A percentile compares a stretch with the other conserved stretches of the same genome.
These are phyloP conservation scores for Daldinia vernicosa DNA, from an alignment of 495 filamentous ascomycete species.

Conservation along the genomic window DNA sequence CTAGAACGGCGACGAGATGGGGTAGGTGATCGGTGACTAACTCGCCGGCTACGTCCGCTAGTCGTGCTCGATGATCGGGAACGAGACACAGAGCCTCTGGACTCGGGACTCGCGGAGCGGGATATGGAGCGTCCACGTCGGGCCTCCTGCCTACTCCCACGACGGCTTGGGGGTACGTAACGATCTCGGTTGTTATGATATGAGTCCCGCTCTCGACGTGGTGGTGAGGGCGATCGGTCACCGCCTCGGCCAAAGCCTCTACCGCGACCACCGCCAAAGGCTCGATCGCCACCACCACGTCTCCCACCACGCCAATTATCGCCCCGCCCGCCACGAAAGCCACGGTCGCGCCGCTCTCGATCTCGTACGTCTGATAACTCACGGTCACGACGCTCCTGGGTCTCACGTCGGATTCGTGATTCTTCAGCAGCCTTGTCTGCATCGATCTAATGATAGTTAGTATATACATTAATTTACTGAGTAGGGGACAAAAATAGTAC, in stretches of 20 bases:
- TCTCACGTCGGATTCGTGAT: slow-evolving; percentile 69
- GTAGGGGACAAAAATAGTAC: slow-evolving; percentile 53
- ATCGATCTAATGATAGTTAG: slow-evolving; percentile 67
- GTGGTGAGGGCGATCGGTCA: slow-evolving; percentile 70
- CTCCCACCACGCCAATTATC: slow-evolving; percentile 57
- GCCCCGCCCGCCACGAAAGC: slow-evolving; percentile 66
- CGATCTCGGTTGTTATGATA: slow-evolving; percentile 57
- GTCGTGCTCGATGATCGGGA: slow-evolving; percentile 49
- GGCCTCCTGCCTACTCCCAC: slow-evolving; percentile 47
- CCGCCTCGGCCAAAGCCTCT: slow-evolving; percentile 56
- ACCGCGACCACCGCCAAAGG: slow-evolving; percentile 55
- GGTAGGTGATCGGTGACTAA: slow-evolving; percentile 49
- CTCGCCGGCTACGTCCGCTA: slow-evolving; percentile 46
- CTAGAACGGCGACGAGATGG: slow-evolving; percentile 49
- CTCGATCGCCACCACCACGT: slow-evolving; percentile 58
- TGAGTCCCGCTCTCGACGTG: slow-evolving; percentile 55
- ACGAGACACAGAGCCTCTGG: slow-evolving; percentile 42
- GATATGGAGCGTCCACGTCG: slow-evolving; percentile 46
- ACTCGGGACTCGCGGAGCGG: slow-evolving; percentile 39
- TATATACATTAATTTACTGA: not conserved
- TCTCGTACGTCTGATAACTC: slow-evolving; percentile 74
- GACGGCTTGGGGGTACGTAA: slow-evolving; percentile 59
- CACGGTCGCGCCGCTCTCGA: slow-evolving; percentile 76
- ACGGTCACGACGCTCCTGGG: slow-evolving; percentile 61
- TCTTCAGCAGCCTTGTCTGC: slow-evolving; percentile 84